These are phyloP conservation scores for Lignosus rhinocerotis DNA, from an alignment of 1,284 basidiomycete genomes.

Conservation along the genomic window DNA sequence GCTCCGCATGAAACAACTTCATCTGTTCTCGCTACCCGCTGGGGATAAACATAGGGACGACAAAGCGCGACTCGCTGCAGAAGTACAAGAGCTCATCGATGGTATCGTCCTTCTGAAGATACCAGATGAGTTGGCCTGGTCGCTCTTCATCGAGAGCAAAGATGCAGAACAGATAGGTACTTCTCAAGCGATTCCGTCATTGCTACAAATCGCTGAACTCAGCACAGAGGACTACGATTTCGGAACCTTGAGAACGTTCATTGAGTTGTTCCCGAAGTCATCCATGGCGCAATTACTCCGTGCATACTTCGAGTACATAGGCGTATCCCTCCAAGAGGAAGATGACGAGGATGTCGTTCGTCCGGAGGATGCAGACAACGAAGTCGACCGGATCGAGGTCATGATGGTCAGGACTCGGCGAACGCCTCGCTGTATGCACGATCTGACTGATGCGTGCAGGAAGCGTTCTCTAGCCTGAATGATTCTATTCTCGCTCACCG, in stretches of 20 bases:
- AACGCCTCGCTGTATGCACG: not conserved
- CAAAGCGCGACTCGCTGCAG: conserved; percentile 55
- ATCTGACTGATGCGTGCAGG: conserved; percentile 41
- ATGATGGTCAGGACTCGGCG: conserved; percentile 48
- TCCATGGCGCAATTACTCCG: conserved; percentile 59
- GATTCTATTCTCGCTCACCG: conserved; percentile 75
- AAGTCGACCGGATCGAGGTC: conserved; percentile 47
- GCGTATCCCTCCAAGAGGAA: conserved; percentile 46
- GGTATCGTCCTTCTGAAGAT: conserved; percentile 76
- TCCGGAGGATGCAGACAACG: conserved; percentile 31
- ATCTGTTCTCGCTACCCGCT: conserved; percentile 55
- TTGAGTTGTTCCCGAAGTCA: conserved; percentile 67
- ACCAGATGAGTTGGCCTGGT: conserved; percentile 82
- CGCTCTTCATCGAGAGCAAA: conserved; percentile 72
- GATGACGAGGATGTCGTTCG: conserved; percentile 35
- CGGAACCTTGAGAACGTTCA: conserved; percentile 62
- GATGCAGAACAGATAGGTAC: conserved; percentile 72
- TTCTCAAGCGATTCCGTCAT: conserved; percentile 23
- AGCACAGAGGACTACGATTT: conserved; percentile 64
- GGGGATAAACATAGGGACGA: conserved; percentile 41
- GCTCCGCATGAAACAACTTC: conserved; percentile 58
- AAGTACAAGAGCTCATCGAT: conserved; percentile 68
- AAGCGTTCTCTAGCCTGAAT: conserved; percentile 53
- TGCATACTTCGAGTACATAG: conserved; percentile 69
- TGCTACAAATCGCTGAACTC: not conserved